A percentile compares a stretch with the other conserved stretches of the same genome.
Conservation (phyloP, 441 rosid genomes). For the Corymbia citriodora region DNA sequence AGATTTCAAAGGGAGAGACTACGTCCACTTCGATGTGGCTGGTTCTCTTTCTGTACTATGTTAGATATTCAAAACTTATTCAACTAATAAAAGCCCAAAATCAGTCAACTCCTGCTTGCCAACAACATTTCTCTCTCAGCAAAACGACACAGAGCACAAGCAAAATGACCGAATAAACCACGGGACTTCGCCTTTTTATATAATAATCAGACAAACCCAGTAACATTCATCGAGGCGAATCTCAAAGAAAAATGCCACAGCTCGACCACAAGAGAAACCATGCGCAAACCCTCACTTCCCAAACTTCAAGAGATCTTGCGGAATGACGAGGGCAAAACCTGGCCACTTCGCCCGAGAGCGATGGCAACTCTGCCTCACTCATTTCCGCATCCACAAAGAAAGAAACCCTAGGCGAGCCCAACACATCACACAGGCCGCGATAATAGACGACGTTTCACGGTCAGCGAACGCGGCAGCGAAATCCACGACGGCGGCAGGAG, state of each 20-base stretch:
- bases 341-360: slow-evolving; percentile 59
- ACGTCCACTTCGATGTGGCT: not conserved
- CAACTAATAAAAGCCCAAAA: not conserved
- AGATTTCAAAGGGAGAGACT: not conserved
- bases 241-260: not conserved
- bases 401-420: no score
- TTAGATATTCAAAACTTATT: not conserved
- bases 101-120: not conserved
- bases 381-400: no score
- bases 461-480: no score
- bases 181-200: no score
- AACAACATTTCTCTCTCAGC: not conserved
- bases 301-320: no score
- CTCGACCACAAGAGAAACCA: no score
- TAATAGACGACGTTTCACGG: no score
- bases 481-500: no score
- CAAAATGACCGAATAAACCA: no score
- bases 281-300: no score
- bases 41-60: not conserved
- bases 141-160: not conserved
- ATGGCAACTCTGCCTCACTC: slow-evolving; percentile 33
- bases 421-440: no score
- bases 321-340: slow-evolving; percentile 34
- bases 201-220: not conserved
- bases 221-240: not conserved